Evolutionary conservation across 495 filamentous ascomycete species (phyloP).

Genomic region (Physcia stellaris): DNA sequence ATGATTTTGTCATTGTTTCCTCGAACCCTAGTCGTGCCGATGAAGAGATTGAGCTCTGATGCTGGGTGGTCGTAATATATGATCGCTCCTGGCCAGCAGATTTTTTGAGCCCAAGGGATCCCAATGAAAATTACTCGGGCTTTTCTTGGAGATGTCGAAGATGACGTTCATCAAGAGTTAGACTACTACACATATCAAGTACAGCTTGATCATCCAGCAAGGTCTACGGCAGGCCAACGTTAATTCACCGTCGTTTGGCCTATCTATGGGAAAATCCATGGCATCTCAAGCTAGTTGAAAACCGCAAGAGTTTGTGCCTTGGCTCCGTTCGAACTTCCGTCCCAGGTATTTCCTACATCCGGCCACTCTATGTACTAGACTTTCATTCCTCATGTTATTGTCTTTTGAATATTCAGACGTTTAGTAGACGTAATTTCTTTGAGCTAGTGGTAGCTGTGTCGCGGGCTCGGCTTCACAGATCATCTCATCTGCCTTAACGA

Average conservation of each 20-base stretch:
- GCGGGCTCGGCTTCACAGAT: conserved; percentile 66
- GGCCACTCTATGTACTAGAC: too few species aligned
- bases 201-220: conserved; percentile 7
- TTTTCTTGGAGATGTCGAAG: background rate
- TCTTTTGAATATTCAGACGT: background rate
- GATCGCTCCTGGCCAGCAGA: background rate
- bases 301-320: background rate
- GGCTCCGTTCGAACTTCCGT: background rate
- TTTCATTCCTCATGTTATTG: too few species aligned
- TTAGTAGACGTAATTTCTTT: conserved; percentile 70
- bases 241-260: background rate
- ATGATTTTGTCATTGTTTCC: conserved; percentile 29
- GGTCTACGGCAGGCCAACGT: background rate
- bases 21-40: conserved; percentile 32
- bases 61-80: background rate
- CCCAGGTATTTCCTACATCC: background rate
- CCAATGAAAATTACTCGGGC: background rate
- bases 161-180: background rate
- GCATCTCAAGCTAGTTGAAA: background rate
- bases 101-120: background rate
- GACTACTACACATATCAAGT: background rate
- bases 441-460: conserved; percentile 59
- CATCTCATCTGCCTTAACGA: conserved; percentile 75
- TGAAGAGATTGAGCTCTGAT: conserved; percentile 13
- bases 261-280: background rate